Conservation (phyloP, 106 monocot genomes). For the Phalaenopsis equestris region DNA sequence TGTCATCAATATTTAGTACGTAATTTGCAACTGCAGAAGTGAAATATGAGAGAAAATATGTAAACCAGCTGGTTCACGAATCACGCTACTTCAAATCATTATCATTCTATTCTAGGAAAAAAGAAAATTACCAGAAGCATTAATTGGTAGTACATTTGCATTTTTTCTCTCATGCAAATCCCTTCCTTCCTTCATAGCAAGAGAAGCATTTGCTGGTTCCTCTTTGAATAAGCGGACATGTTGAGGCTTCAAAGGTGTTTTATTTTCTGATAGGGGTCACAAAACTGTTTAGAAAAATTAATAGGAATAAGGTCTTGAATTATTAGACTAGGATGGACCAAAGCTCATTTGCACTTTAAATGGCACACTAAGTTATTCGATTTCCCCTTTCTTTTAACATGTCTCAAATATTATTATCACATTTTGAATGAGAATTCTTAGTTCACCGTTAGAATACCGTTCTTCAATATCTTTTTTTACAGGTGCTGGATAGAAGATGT, state of each 20-base stretch:
- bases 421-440: background rate
- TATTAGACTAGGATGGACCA: background rate
- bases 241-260: background rate
- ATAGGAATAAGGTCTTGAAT: background rate
- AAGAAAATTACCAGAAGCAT: background rate
- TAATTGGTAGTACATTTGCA: constrained; percentile 3
- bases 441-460: background rate
- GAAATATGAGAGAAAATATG: background rate
- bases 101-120: background rate
- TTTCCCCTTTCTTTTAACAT: background rate
- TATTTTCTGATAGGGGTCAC: background rate
- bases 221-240: background rate
- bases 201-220: background rate
- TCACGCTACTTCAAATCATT: constrained; percentile 1
- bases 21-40: background rate
- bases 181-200: background rate
- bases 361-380: background rate
- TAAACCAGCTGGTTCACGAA: background rate
- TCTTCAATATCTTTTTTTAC: background rate
- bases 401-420: background rate
- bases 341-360: background rate
- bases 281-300: background rate
- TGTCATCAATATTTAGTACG: constrained; percentile 3
- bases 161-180: background rate
- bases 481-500: background rate